Evolutionary conservation across 208 protist genomes (phyloP), one percentile per base, ranked within the genome.

Genomic region (Crithidia bombi): DNA sequence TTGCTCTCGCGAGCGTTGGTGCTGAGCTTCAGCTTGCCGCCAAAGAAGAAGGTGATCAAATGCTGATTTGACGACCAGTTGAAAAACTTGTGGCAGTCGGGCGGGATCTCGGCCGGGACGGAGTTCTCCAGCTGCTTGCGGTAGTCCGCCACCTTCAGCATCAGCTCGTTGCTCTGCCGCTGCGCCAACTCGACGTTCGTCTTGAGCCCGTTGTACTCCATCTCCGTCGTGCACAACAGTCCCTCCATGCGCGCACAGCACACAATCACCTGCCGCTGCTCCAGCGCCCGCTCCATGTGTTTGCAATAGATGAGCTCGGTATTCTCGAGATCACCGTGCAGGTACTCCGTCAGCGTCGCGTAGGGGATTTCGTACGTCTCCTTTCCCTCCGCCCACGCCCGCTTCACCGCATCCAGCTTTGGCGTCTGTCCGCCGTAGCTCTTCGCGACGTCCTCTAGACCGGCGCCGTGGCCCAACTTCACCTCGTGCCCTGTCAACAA

Each of bases 161-260:
- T 83, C 21, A 97, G 68, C 62, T 92, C 85, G 59, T 89, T 90
- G 77, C 88, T 92, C 72, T 96, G 90, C 50, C 58, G 39, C 49
- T 87, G 61, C 11, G 91, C 91, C n/a, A 95, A 69, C 19, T 94
- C 82, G 11, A 95, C 88, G 70, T 96, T 93, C 21, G 90, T 96
- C 50, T 94, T 93, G 12, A 98, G 79, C 19, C 94, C 94, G 70
- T 97, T 97, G 83, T 96, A 97, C 73, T 98, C 91, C 94, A 98
- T 98, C 70, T 97, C 91, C 3, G 94, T 95, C 15, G 92, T 98
- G 73, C 89, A 94, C 36, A 96, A 80, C 36, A 98, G 66, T 23
- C 87, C 87, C 64, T 98, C 91, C 94, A 97, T 98, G 54, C 92
- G 91, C 5, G 90, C 87, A 62, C 44, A 61, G 57, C 87, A 86